Conservation (phyloP, 2,329 filamentous ascomycete genomes). For the Fusarium tupiense region DNA sequence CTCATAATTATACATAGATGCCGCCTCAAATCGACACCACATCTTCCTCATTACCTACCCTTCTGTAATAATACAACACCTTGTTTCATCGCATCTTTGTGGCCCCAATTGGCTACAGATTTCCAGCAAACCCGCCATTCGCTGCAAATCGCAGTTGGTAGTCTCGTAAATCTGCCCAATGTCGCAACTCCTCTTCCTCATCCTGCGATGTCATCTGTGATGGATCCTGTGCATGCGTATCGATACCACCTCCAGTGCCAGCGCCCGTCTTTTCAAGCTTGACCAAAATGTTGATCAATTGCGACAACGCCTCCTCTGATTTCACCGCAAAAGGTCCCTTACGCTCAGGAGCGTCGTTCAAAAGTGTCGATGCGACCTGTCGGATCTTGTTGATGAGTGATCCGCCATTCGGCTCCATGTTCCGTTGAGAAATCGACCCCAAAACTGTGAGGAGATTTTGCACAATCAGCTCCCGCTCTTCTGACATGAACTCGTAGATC, state of each 20-base stretch:
- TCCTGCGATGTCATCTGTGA: constrained; percentile 62
- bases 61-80: neutral
- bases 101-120: constrained; percentile 19
- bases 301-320: constrained; percentile 76
- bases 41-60: neutral
- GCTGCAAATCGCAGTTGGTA: constrained; percentile 79
- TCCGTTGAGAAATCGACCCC: constrained; percentile 81
- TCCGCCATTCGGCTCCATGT: constrained; percentile 79
- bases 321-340: constrained; percentile 62
- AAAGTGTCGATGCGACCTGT: constrained; percentile 81
- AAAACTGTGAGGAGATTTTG: constrained; percentile 80
- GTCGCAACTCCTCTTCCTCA: constrained; percentile 79
- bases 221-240: constrained; percentile 46
- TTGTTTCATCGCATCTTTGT: neutral
- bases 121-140: constrained; percentile 63
- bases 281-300: constrained; percentile 78
- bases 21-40: neutral
- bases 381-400: constrained; percentile 84
- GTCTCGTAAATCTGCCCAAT: constrained; percentile 83
- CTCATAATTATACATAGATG: constrained; percentile 15
- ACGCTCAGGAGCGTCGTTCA: constrained; percentile 65
- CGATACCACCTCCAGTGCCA: constrained; percentile 41
- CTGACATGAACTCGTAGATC: constrained; percentile 72
- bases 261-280: constrained; percentile 74
- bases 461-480: constrained; percentile 84